These are phyloP conservation scores for Cercospora brassicicola DNA, from an alignment of 2,329 filamentous ascomycete genomes.

Conservation along the genomic window DNA sequence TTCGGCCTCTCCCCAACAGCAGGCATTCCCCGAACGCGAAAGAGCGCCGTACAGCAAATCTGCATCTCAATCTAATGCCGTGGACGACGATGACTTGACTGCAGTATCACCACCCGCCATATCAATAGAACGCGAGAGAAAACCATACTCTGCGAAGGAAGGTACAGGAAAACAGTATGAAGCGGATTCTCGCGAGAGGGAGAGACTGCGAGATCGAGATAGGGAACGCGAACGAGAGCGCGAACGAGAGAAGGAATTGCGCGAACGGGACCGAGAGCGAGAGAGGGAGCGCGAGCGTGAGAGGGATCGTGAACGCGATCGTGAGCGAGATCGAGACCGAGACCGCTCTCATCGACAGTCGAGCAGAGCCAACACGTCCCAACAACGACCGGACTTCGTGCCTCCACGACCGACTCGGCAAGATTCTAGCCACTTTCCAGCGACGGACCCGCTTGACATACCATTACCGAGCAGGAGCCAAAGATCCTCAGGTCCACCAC, in stretches of 20 bases:
- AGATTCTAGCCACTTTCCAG: conserved; percentile 21
- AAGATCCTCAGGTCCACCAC: conserved; percentile 23
- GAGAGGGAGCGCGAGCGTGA: conserved; percentile 21
- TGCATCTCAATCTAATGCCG: conserved; percentile 33
- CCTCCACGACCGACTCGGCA: conserved; percentile 13
- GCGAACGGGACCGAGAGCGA: conserved; percentile 7
- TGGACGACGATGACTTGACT: conserved; percentile 43
- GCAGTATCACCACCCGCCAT: conserved; percentile 40
- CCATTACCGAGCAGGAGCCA: conserved; percentile 27
- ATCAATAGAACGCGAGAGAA: conserved; percentile 64
- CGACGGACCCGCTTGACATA: conserved; percentile 28
- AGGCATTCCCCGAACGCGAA: conserved; percentile 41
- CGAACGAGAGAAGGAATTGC: conserved; percentile 22
- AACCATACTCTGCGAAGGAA: conserved; percentile 62
- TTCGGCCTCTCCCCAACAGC: conserved; percentile 29
- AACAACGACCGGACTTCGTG: conserved; percentile 20
- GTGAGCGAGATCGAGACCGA: conserved; percentile 20
- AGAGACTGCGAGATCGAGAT: conserved; percentile 22
- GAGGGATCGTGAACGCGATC: conserved; percentile 14
- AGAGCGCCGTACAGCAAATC: conserved; percentile 43
- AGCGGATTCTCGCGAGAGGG: conserved; percentile 19
- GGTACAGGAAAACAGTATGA: conserved; percentile 59
- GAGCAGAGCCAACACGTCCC: conserved; percentile 17
- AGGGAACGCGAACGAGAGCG: conserved; percentile 17
- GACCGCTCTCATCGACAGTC: conserved; percentile 22